Evolutionary conservation across 2,329 filamentous ascomycete species (phyloP).

Genomic region (Apiospora aurea): DNA sequence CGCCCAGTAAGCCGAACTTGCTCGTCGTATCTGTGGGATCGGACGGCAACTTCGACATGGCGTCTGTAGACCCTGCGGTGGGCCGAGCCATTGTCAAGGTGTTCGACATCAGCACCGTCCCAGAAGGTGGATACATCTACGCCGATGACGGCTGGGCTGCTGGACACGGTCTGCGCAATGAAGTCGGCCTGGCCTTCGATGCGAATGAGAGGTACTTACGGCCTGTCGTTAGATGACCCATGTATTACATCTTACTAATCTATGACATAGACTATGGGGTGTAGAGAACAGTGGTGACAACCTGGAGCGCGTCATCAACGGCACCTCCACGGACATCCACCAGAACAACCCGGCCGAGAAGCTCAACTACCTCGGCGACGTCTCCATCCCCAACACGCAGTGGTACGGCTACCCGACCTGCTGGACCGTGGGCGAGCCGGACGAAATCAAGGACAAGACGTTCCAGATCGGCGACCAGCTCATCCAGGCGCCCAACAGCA

Average conservation of each 20-base stretch:
- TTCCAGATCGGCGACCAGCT: slow-evolving; percentile 45
- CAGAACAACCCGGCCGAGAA: slow-evolving; percentile 70
- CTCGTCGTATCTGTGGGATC: slow-evolving; percentile 65
- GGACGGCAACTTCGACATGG: slow-evolving; percentile 59
- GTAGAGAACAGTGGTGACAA: slow-evolving; percentile 72
- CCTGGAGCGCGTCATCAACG: slow-evolving; percentile 55
- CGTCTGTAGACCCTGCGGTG: slow-evolving; percentile 51
- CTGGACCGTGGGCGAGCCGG: slow-evolving; percentile 48
- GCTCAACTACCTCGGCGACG: slow-evolving; percentile 68
- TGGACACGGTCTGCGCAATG: slow-evolving; percentile 69
- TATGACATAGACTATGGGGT: slow-evolving; percentile 44
- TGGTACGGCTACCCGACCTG: slow-evolving; percentile 69
- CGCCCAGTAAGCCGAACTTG: slow-evolving; percentile 54
- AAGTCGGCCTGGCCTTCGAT: slow-evolving; percentile 56
- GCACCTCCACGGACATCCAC: slow-evolving; percentile 54
- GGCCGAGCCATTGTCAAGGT: slow-evolving; percentile 66
- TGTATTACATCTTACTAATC: neutral
- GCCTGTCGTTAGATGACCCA: fast-evolving
- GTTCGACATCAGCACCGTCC: slow-evolving; percentile 36
- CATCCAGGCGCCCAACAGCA: slow-evolving; percentile 36
- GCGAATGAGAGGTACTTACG: slow-evolving; percentile 47
- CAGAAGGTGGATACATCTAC: slow-evolving; percentile 45
- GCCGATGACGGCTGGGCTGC: slow-evolving; percentile 46
- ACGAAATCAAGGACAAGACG: slow-evolving; percentile 42
- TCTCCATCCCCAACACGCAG: slow-evolving; percentile 52